phyloP scores from a whole-genome alignment of 352 stramenopile genomes.

The Blastocystis sp. region DNA sequence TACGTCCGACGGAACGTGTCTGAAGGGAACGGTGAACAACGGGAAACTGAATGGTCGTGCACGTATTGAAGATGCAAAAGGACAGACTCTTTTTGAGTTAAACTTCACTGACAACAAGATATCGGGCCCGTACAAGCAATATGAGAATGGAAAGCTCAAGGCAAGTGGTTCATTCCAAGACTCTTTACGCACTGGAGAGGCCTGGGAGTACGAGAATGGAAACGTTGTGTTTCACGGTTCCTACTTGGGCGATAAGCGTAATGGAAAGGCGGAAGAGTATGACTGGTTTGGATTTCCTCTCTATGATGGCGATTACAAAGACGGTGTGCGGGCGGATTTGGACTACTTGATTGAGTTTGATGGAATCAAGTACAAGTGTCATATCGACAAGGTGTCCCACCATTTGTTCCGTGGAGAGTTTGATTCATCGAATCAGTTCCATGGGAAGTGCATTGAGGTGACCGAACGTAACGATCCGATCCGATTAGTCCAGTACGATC shows the following conservation, averaged over 20 bases:
- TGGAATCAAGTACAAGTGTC: neutral
- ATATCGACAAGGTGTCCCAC: neutral
- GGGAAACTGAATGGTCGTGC: neutral
- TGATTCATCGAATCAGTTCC: neutral
- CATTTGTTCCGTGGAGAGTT: neutral
- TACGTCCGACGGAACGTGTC: too few relatives aligned
- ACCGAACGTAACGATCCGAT: neutral
- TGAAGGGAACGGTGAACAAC: neutral
- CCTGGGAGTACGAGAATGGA: neutral
- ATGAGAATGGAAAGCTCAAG: neutral
- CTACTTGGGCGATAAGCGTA: neutral
- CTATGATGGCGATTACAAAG: neutral
- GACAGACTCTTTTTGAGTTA: neutral
- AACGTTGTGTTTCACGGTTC: neutral
- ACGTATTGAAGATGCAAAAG: neutral
- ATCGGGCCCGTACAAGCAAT: neutral
- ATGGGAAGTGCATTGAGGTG: neutral
- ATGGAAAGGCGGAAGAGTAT: slow-evolving; percentile 21
- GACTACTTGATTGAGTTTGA: neutral
- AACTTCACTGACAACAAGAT: neutral
- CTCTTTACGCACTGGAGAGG: neutral
- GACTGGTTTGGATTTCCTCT: neutral
- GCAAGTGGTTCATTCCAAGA: neutral
- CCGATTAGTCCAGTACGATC: neutral
- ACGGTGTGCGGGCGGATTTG: neutral